Base-by-base conservation (phyloP, 768 basidiomycete species). In the Lentinula aciculospora region DNA sequence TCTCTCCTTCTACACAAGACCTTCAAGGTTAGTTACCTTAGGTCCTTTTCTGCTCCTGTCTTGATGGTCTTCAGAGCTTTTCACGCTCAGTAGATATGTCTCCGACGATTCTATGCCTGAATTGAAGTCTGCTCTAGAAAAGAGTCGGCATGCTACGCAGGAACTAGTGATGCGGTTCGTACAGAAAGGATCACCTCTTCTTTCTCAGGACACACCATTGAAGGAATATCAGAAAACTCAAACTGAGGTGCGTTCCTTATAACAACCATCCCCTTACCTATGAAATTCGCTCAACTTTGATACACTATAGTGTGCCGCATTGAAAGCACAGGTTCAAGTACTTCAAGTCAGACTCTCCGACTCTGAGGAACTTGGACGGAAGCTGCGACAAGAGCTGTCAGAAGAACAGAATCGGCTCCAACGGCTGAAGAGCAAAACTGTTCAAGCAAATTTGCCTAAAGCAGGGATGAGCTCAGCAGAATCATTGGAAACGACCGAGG, bases 341-440 rank as follows among this genome's bases (percentile, higher is more conserved):
- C 71, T 82, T 57, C 77, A 75, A 48, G 69, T 73, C 40, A 74
- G 75, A 63, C 69, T 89, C 40, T 68, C 74, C 50, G 82, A 86
- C 53, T 74, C 72, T 0, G 74, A 82, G 62, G 66, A 69, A 27
- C 76, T 81, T 62, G 79, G 74, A 55, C 76, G 81, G 28, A 70
- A 69, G 62, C 81, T 78, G 60, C 76, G 76, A 57, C 72, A 76
- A 36, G 76, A 80, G 21, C 81, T 90, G 29, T 66, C 78, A 15
- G 69, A 71, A 5, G 78, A 83, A 1, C 84, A 90, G 68, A 83
- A 74, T 57, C 84, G 84, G 23, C 69, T 81, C 39, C 88, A 89
- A 60, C 78, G 88, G 56, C 64, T 80, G 27, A 77, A 74, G 60
- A 88, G 86, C 62, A 71, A 71, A 45, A 78, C 81, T 0, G 79